Base-by-base conservation (phyloP, 202 grass and related monocot species). In the Schoenoplectus tabernaemontani region DNA sequence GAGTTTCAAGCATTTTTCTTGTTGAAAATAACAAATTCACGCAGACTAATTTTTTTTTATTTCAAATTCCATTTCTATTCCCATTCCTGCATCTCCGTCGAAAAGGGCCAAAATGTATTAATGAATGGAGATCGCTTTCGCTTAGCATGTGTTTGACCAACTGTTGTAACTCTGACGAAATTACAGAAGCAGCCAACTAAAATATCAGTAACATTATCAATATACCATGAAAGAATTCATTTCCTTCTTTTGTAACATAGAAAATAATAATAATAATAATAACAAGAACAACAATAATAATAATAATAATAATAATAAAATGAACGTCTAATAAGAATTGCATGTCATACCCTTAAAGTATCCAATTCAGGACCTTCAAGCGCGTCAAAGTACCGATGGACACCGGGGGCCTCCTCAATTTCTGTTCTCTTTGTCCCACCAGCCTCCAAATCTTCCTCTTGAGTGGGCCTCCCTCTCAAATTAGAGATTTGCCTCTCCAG, bases 351-450 rank as follows among this genome's bases (percentile, higher is more conserved):
- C 85, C 85, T 83, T 26, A 97, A 77, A 8, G 87, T 97, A 82
- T 97, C 93, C 4, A 97, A 84, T 83, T 97, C 93, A 30, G 93
- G 93, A 2, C 93, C 93, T 88, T 97, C 90, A 22, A 97, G 42
- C 3, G 93, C 93, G 32, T 91, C 93, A 34, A 97, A 93, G 82
- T 97, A 97, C 41, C 93, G 88, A 67, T 93, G 85, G 1, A 92
- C 87, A 8, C 42, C 88, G 0, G 93, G 93, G 3, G 85, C 88
- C 44, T 89, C 89, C 22, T 84, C 84, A 39, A 82, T 88, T 80
- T 93, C 86, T 23, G 78, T 46, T 68, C 83, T 93, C 19, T 66
- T 82, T 1, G 9, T 10, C 9, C 68, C 72, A 32, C 54, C 39
- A 1, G 32, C 13, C 12, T 74, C 53, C 23, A 9, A 68, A 51